These are phyloP conservation scores for Capsicum rhomboideum DNA, from an alignment of 257 asterid genomes.

Conservation along the genomic window DNA sequence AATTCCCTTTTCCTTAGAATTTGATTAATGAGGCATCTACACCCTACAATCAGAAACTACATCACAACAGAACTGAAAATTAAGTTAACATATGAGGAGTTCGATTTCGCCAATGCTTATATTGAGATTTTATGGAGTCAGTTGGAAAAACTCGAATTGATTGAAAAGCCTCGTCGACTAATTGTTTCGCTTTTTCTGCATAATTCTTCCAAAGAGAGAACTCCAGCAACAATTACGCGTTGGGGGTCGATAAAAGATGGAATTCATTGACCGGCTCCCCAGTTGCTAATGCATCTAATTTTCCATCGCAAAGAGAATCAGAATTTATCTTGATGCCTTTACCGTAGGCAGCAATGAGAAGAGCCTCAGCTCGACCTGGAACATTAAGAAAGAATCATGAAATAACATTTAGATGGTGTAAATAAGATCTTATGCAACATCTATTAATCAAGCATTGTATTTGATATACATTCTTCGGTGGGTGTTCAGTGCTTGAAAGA, in stretches of 20 bases:
- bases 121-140: not conserved
- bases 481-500: not conserved
- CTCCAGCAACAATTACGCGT: not conserved
- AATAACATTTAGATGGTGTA: not conserved
- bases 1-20: not conserved
- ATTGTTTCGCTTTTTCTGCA: not conserved
- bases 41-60: not conserved
- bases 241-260: not conserved
- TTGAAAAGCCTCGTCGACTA: not conserved
- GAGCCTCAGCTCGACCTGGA: conserved; percentile 92
- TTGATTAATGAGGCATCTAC: not conserved
- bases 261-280: not conserved
- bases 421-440: not conserved
- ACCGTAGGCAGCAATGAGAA: conserved; percentile 82
- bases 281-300: conserved; percentile 10
- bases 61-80: not conserved
- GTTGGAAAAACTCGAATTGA: not conserved
- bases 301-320: conserved; percentile 20
- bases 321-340: conserved; percentile 39
- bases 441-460: not conserved
- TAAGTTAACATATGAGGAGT: not conserved
- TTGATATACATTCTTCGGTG: not conserved
- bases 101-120: no score
- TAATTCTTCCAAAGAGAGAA: not conserved
- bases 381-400: not conserved